A percentile compares a stretch with the other conserved stretches of the same genome.
These are phyloP conservation scores for Plasmodium chabaudi DNA, from an alignment of 169 alveolate genomes.

Conservation along the genomic window DNA sequence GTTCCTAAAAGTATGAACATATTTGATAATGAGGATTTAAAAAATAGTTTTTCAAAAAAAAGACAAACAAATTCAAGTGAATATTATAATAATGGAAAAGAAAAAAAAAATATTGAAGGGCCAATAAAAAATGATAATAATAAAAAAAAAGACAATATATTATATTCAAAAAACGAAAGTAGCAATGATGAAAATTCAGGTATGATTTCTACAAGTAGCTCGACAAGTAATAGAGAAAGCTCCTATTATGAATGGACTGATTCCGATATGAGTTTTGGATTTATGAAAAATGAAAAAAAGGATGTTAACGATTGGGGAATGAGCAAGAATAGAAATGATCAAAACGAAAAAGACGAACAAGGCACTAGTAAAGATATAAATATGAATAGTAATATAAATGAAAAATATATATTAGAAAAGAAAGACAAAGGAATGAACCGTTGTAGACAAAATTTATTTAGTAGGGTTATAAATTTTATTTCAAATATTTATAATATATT, in stretches of 20 bases:
- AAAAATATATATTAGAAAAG: background rate
- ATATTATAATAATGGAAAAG: background rate
- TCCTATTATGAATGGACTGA: background rate
- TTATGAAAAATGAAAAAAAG: background rate
- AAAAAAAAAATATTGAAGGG: slow-evolving; percentile 10
- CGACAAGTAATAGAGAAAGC: background rate
- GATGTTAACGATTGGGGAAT: background rate
- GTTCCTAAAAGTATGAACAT: slow-evolving; percentile 1
- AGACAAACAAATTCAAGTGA: background rate
- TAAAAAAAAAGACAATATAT: background rate
- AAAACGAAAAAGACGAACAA: background rate
- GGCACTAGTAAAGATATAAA: background rate
- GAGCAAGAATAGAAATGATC: background rate
- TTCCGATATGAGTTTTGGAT: background rate
- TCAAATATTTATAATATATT: background rate
- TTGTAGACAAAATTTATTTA: background rate
- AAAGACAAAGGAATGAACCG: background rate
- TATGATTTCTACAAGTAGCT: background rate
- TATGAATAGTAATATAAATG: background rate
- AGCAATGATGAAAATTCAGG: background rate
- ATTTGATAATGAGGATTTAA: background rate
- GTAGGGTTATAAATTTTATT: background rate
- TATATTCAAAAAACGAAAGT: background rate
- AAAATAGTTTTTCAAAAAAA: background rate
- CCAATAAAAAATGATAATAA: background rate